Evolutionary conservation across 306 rosid species (phyloP), one percentile per base, ranked within the genome.

Genomic region (Delonix regia): DNA sequence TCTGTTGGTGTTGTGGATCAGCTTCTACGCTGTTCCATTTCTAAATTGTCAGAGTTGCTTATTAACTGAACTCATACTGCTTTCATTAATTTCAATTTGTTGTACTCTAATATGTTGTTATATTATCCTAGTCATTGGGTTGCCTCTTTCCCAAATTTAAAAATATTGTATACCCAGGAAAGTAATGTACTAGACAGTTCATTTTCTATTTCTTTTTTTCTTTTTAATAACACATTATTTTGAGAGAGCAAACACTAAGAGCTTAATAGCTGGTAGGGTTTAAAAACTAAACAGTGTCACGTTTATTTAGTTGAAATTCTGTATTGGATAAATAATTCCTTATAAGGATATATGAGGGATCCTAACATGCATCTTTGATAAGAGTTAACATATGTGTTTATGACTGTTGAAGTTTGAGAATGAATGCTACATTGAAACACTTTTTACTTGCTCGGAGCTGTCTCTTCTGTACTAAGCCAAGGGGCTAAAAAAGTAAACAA

Each of bases 221-320:
- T 39, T 49, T 19, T 66, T 42, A 0, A 41, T 53, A 21, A 19
- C 9, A 52, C 12, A 33, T 13, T 38, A 16, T 36, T 53, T 79
- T 33, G n/a, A n/a, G 15, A 69, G 41, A 69, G 16, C 39, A 49
- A 60, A 48, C 19, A 24, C 56, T 33, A 12, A 14, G 34, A 81
- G 71, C 63, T 60, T 44, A 49, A 42, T 38, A 75, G 25, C 19
- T 60, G 42, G 55, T 15, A 36, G 49, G 34, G 27, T 18, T 39
- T 18, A 36, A 66, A 21, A 18, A n/a, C 30, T 16, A 39, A 42
- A 19, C 27, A 30, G 56, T 45, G 25, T 53, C 34, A 45, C 13
- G 28, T 14, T 18, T 81, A 45, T 19, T 44, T 74, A 11, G 63
- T 67, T 56, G 65, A 53, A 75, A 34, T 74, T 66, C 44, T 74